Conservation (phyloP, 1,284 basidiomycete species). For the Neolentinus lepideus region DNA sequence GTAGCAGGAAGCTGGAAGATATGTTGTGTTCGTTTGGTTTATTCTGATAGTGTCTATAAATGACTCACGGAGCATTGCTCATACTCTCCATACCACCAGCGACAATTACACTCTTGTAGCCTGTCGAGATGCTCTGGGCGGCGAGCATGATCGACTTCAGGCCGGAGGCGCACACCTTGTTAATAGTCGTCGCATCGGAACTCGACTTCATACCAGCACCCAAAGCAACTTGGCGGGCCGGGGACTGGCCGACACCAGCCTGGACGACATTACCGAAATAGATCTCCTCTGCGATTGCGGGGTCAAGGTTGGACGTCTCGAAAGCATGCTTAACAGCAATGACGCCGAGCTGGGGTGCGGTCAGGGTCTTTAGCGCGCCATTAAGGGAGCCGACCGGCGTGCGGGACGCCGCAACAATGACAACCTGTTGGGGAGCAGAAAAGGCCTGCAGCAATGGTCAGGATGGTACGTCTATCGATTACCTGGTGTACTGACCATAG, state of each 20-base stretch:
- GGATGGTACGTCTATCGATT: background rate
- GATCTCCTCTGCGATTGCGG: constrained; percentile 85
- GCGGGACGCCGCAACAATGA: constrained; percentile 91
- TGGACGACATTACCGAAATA: constrained; percentile 98
- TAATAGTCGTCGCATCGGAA: constrained; percentile 97
- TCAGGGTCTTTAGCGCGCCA: constrained; percentile 82
- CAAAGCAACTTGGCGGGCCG: constrained; percentile 93
- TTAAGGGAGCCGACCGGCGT: constrained; percentile 95
- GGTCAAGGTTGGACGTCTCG: constrained; percentile 73
- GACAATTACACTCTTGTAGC: constrained; percentile 81
- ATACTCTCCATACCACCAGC: constrained; percentile 98
- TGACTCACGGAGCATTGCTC: constrained; percentile 85
- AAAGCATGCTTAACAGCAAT: constrained; percentile 90
- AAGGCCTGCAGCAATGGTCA: constrained; percentile 28
- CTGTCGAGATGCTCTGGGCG: constrained; percentile 83
- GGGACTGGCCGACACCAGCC: constrained; percentile 92
- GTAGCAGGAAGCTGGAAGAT: constrained; percentile 75
- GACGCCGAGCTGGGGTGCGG: constrained; percentile 87
- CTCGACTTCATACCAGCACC: constrained; percentile 74
- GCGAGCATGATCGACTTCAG: constrained; percentile 94
- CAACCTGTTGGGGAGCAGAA: constrained; percentile 84
- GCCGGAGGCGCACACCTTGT: constrained; percentile 97
- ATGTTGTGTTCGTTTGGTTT: constrained; percentile 4
- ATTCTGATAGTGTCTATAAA: background rate
- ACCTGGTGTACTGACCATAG: constrained; percentile 24